These are phyloP conservation scores for Isatis tinctoria DNA, from an alignment of 345 rosid species.

Conservation along the genomic window DNA sequence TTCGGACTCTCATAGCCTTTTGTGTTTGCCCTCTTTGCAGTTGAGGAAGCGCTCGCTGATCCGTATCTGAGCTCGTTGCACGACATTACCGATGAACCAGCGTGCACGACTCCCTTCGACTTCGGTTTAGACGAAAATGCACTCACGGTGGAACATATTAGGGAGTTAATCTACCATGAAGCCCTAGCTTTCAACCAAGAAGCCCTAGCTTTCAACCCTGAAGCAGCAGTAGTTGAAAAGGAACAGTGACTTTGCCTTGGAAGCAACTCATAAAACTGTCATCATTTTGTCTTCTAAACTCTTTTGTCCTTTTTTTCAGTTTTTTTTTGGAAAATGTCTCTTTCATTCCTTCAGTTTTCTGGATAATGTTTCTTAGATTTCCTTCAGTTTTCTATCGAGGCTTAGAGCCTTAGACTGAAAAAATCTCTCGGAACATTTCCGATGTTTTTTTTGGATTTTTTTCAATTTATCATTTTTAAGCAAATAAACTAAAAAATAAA, in stretches of 20 bases:
- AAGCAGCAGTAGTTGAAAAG: constrained; percentile 28
- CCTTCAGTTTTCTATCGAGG: neutral
- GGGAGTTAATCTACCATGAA: constrained; percentile 75
- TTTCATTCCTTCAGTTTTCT: neutral
- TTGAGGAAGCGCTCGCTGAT: constrained; percentile 81
- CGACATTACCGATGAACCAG: constrained; percentile 73
- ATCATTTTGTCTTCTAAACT: neutral
- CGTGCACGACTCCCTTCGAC: constrained; percentile 63
- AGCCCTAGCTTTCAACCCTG: constrained; percentile 83
- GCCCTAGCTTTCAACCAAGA: constrained; percentile 79
- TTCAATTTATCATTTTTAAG: neutral
- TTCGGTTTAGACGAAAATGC: constrained; percentile 73
- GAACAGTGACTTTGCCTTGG: neutral
- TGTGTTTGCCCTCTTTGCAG: constrained; percentile 29
- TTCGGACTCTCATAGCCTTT: neutral
- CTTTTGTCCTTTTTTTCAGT: neutral
- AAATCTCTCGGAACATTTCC: neutral
- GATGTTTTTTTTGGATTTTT: neutral
- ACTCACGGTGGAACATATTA: constrained; percentile 68
- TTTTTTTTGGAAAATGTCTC: neutral
- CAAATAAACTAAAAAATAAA: neutral
- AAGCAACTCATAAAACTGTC: neutral
- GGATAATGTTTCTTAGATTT: neutral
- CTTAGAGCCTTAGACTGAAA: neutral
- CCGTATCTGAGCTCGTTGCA: constrained; percentile 63